phyloP scores from a whole-genome alignment of 2,329 filamentous ascomycete species.

The Karstenula rhodostoma region DNA sequence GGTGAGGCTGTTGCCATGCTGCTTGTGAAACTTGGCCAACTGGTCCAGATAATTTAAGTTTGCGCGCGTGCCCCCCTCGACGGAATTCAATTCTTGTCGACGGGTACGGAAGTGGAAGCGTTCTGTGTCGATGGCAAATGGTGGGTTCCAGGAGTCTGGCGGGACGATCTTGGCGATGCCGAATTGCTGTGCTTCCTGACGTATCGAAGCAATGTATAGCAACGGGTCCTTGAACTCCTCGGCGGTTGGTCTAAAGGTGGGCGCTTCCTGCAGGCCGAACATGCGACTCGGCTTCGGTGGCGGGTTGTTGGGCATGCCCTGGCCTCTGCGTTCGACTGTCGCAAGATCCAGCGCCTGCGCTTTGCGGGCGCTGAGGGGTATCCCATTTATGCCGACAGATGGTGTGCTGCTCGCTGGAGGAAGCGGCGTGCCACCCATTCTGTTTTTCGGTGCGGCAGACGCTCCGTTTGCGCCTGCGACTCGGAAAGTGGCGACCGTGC shows the following conservation, averaged over 20 bases:
- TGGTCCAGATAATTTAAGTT: constrained; percentile 97
- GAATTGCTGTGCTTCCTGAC: constrained; percentile 83
- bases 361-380: constrained; percentile 69
- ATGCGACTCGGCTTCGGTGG: constrained; percentile 79
- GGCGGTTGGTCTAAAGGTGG: constrained; percentile 86
- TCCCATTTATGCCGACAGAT: constrained; percentile 54
- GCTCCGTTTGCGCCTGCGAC: constrained; percentile 42
- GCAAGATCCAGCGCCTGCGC: constrained; percentile 79
- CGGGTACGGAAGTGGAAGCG: constrained; percentile 96
- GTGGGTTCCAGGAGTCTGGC: constrained; percentile 90
- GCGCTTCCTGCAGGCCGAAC: constrained; percentile 87
- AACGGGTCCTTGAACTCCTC: constrained; percentile 96
- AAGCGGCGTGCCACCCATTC: constrained; percentile 38
- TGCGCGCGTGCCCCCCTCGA: constrained; percentile 96
- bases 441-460: constrained; percentile 37
- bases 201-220: constrained; percentile 91
- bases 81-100: constrained; percentile 95
- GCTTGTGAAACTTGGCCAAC: constrained; percentile 94
- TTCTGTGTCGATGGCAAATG: constrained; percentile 97
- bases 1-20: constrained; percentile 92
- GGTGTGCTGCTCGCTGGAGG: constrained; percentile 42
- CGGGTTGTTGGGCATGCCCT: constrained; percentile 78
- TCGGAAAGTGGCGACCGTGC: constrained; percentile 49
- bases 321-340: constrained; percentile 90
- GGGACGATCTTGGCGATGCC: constrained; percentile 97